Evolutionary conservation across 2,329 filamentous ascomycete species (phyloP), one percentile per base, ranked within the genome.

Genomic region (Trichophyton schoenleinii): DNA sequence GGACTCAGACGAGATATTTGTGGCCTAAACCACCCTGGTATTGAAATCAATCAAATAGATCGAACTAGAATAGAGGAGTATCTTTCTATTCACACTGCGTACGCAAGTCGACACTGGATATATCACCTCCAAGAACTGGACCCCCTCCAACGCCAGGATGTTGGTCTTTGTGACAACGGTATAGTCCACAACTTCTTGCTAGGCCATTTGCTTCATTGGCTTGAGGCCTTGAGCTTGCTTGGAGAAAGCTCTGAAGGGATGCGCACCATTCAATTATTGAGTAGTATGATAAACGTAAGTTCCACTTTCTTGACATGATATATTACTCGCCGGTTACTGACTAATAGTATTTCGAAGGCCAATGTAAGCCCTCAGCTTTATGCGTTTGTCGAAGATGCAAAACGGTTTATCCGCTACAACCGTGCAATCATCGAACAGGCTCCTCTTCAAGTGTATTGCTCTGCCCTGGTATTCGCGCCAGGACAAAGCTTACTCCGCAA

Each of bases 391-490:
- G 46, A 68, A 36, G 71, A 75, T 65, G 68, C 68, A 18, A 67
- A 58, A 52, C 64, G 68, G 41, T 73, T 75, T 63, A 57, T 72
- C 44, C 64, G 71, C 0, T 65, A 65, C 49, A 68, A 70, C 61
- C 28, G 62, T 18, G 64, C 68, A 9, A 67, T 74, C 34, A 64
- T 68, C 41, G 65, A 71, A 41, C 57, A 58, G 44, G 67, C 68
- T 9, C 74, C 74, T 9, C 70, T 76, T 25, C 71, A 75, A 63
- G 52, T 71, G 15, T 75, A 75, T 63, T 66, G 18, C 25, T 69
- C 69, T 8, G 73, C 69, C 3, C 62, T 75, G 0, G 49, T 71
- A 13, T 75, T 74, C 61, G 63, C 65, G 25, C 72, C 72, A n/a
- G 11, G 25, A 57, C 44, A 60, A 59, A 70, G 67, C 58, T 61